These are phyloP conservation scores for Solanum chacoense DNA, from an alignment of 305 asterid genomes.

Conservation along the genomic window DNA sequence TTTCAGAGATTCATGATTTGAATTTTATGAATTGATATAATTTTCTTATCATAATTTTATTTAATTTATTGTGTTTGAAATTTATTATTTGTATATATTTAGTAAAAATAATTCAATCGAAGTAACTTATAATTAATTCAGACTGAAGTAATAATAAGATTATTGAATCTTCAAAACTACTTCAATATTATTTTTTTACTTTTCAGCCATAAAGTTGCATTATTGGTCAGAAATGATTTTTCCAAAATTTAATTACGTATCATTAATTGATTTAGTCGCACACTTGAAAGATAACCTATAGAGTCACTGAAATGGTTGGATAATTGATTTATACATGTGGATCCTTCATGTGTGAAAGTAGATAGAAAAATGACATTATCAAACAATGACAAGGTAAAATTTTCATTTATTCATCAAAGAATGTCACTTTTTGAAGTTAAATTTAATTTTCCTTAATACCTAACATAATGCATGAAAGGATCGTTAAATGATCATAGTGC, in stretches of 20 bases:
- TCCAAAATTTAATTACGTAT: too few species aligned
- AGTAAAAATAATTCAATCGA: neutral
- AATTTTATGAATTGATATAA: neutral
- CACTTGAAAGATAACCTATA: neutral
- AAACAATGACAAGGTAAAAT: neutral
- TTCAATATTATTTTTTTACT: neutral
- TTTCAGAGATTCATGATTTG: neutral
- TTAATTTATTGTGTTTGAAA: neutral
- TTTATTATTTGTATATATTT: neutral
- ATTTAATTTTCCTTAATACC: too few species aligned
- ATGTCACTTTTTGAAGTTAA: neutral
- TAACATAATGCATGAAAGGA: too few species aligned
- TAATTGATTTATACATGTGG: neutral
- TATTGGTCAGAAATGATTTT: neutral
- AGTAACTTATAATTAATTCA: neutral
- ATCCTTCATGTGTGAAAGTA: neutral
- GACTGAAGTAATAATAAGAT: too few species aligned
- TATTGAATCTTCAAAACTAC: neutral
- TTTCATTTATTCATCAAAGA: neutral
- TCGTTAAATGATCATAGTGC: too few species aligned
- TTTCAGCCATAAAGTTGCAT: neutral
- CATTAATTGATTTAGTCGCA: neutral
- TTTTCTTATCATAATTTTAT: neutral
- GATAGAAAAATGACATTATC: neutral
- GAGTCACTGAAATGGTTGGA: neutral